Evolutionary conservation across 75 land plant genomes (phyloP).

Genomic region (Sequoia sempervirens): DNA sequence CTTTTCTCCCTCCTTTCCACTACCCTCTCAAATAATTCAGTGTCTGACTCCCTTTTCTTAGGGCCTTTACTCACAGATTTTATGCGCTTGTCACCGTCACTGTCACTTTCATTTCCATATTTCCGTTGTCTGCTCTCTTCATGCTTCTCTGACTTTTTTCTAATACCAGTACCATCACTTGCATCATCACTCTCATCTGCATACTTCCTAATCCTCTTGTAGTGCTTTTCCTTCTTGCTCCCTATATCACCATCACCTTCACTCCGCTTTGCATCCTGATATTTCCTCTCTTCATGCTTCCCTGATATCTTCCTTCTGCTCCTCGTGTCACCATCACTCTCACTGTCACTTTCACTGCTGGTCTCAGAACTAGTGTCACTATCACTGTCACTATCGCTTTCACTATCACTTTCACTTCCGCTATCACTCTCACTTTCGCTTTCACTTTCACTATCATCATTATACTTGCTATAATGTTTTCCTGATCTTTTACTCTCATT

Average conservation of each 20-base stretch:
- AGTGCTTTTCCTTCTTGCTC: conserved; percentile 10
- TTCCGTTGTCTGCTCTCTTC: background rate
- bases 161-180: background rate
- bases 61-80: background rate
- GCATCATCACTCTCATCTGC: conserved; percentile 19
- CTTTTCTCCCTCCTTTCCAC: background rate
- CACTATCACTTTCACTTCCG: background rate
- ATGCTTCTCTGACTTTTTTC: conserved; percentile 6
- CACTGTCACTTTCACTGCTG: conserved; percentile 6
- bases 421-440: background rate
- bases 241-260: conserved; percentile 6
- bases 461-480: conserved; percentile 4
- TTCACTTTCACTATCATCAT: conserved; percentile 1
- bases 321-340: conserved; percentile 19
- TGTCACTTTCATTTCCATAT: conserved; percentile 1
- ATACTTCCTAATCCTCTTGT: conserved; percentile 9
- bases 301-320: conserved; percentile 3
- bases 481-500: conserved; percentile 1
- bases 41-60: background rate
- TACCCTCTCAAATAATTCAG: background rate
- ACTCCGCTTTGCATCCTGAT: conserved; percentile 12
- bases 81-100: conserved; percentile 2
- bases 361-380: background rate
- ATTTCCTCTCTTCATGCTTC: conserved; percentile 14
- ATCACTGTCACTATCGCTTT: background rate